Evolutionary conservation across 257 asterid genomes (phyloP).

Genomic region (Coffea eugenioides): DNA sequence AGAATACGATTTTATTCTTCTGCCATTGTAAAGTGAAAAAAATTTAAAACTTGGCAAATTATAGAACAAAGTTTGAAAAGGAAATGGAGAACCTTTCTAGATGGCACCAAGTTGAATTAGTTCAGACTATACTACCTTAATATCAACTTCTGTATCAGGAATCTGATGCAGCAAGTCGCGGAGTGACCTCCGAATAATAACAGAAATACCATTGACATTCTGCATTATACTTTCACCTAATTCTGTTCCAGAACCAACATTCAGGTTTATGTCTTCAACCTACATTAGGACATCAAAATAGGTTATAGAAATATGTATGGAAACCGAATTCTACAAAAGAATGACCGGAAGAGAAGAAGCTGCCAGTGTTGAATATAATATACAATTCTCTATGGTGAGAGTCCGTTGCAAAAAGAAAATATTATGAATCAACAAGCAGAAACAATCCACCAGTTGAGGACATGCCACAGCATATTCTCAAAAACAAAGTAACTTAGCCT

Average conservation of each 20-base stretch:
- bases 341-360: not conserved
- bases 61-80: not conserved
- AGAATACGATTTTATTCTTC: not conserved
- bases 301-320: not conserved
- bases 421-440: conserved; percentile 7
- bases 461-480: not conserved
- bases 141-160: conserved; percentile 70
- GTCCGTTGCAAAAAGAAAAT: not conserved
- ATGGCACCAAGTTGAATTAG: not conserved
- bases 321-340: not conserved
- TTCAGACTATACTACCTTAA: conserved; percentile 51
- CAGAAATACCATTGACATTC: conserved; percentile 78
- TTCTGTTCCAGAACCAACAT: conserved; percentile 78
- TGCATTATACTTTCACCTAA: conserved; percentile 89
- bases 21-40: not conserved
- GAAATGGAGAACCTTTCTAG: not conserved
- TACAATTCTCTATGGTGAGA: not conserved
- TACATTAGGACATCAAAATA: conserved; percentile 31
- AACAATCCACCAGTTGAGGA: not conserved
- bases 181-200: conserved; percentile 74
- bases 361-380: not conserved
- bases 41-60: not conserved
- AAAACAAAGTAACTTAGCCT: not conserved
- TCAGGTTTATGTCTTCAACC: conserved; percentile 94
- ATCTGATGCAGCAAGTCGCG: conserved; percentile 81